Percentiles rank a stretch among this genome's conserved stretches.
phyloP scores from a whole-genome alignment of 2,329 filamentous ascomycete genomes.

The Fusarium beomiforme region DNA sequence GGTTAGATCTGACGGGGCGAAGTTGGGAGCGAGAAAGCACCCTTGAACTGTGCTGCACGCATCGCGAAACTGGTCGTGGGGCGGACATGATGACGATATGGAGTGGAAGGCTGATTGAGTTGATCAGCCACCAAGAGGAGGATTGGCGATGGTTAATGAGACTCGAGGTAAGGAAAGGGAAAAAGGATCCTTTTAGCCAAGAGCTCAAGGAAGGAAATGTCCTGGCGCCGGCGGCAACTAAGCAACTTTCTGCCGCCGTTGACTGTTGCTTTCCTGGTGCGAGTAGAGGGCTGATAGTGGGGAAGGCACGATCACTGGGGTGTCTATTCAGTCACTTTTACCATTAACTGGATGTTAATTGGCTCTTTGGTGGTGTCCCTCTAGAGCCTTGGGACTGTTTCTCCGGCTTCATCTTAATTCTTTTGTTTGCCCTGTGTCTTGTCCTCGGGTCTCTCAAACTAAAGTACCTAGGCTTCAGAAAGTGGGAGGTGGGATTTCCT shows the following conservation, averaged over 20 bases:
- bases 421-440: background rate
- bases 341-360: conserved; percentile 41
- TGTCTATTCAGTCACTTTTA: conserved; percentile 17
- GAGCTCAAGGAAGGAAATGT: conserved; percentile 6
- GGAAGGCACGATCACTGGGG: conserved; percentile 16
- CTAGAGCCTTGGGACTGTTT: conserved; percentile 3
- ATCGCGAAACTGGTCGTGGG: conserved; percentile 51
- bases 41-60: conserved; percentile 52
- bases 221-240: conserved; percentile 30
- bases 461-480: background rate
- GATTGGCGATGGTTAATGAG: background rate
- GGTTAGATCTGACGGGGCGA: conserved; percentile 38
- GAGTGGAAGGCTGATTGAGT: conserved; percentile 4
- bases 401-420: background rate
- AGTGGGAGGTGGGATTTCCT: background rate
- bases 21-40: conserved; percentile 45
- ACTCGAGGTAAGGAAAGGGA: background rate
- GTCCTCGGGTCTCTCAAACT: conserved; percentile 9
- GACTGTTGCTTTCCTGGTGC: conserved; percentile 12
- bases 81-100: conserved; percentile 47
- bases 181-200: background rate
- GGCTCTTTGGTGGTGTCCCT: conserved; percentile 22
- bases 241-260: conserved; percentile 31
- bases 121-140: conserved; percentile 41
- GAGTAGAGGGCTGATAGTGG: conserved; percentile 22